These are phyloP conservation scores for Didymellaceae sp. DNA, from an alignment of 2,329 filamentous ascomycete species.

Conservation along the genomic window DNA sequence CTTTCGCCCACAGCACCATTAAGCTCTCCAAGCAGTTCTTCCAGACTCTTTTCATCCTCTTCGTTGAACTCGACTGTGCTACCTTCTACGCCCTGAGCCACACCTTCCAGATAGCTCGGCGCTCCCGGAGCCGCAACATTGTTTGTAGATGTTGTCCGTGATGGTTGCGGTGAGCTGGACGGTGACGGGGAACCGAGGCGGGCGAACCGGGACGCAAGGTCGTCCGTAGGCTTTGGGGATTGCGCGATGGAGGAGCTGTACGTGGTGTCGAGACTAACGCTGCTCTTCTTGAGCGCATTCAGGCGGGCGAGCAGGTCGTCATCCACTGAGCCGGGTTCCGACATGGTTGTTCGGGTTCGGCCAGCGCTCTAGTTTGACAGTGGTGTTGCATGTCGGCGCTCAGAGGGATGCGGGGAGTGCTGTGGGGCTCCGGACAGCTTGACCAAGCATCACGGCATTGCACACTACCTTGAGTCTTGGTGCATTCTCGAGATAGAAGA, in stretches of 20 bases:
- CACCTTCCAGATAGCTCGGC: constrained; percentile 41
- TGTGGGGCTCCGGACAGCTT: constrained; percentile 8
- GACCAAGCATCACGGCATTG: neutral
- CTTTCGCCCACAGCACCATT: constrained; percentile 32
- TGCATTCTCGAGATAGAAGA: too few relatives aligned
- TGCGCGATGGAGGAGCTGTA: constrained; percentile 26
- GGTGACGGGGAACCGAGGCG: constrained; percentile 43
- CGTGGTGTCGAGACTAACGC: constrained; percentile 44
- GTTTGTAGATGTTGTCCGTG: constrained; percentile 28
- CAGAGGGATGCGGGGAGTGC: constrained; percentile 10
- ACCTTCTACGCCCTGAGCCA: constrained; percentile 39
- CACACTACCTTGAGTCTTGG: neutral
- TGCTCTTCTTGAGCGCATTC: constrained; percentile 56
- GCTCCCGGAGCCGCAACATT: constrained; percentile 39
- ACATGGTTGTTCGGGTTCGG: constrained; percentile 22
- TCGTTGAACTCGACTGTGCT: constrained; percentile 38
- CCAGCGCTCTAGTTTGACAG: neutral
- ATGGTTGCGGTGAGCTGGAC: constrained; percentile 34
- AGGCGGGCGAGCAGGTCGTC: constrained; percentile 56
- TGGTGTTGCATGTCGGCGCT: constrained; percentile 8
- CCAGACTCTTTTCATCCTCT: constrained; percentile 55
- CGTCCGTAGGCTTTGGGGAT: constrained; percentile 32
- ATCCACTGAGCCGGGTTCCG: constrained; percentile 35
- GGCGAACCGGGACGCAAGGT: constrained; percentile 48
- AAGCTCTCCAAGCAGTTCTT: constrained; percentile 55